Conservation (phyloP, 139 green algal species). For the Chlamydomonas applanata region DNA sequence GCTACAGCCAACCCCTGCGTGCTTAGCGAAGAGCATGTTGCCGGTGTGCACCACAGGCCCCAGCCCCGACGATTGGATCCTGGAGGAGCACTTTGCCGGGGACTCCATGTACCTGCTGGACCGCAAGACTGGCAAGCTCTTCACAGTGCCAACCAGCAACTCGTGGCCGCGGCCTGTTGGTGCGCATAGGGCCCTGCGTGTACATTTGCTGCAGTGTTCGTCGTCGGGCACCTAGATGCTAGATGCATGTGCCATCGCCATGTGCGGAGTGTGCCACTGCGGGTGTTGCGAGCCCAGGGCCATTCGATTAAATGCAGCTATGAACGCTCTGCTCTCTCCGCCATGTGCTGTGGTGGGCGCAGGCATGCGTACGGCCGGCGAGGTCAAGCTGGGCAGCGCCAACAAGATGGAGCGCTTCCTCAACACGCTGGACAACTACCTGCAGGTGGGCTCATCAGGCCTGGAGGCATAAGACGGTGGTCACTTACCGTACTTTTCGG, state of each 20-base stretch:
- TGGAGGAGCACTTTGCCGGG: slow-evolving; percentile 46
- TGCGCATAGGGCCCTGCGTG: slow-evolving; percentile 14
- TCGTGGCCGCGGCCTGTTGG: slow-evolving; percentile 41
- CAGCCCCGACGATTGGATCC: slow-evolving; percentile 39
- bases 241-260: too few relatives aligned
- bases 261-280: too few relatives aligned
- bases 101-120: slow-evolving; percentile 50
- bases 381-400: slow-evolving; percentile 32
- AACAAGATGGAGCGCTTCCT: slow-evolving; percentile 48
- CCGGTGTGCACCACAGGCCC: too few relatives aligned
- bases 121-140: slow-evolving; percentile 40
- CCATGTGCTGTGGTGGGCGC: not conserved
- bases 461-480: too few relatives aligned
- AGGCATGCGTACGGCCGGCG: slow-evolving; percentile 30
- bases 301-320: too few relatives aligned
- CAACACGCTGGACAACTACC: slow-evolving; percentile 40
- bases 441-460: slow-evolving; percentile 19
- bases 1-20: too few relatives aligned
- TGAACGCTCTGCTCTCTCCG: too few relatives aligned
- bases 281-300: too few relatives aligned
- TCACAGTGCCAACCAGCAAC: slow-evolving; percentile 37
- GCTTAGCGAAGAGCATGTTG: too few relatives aligned
- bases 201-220: not conserved
- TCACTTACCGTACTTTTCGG: too few relatives aligned
- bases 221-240: slow-evolving; percentile 2